Base-by-base conservation (phyloP, 225 moss, liverwort and hornwort species). In the Takakia lepidozioides region DNA sequence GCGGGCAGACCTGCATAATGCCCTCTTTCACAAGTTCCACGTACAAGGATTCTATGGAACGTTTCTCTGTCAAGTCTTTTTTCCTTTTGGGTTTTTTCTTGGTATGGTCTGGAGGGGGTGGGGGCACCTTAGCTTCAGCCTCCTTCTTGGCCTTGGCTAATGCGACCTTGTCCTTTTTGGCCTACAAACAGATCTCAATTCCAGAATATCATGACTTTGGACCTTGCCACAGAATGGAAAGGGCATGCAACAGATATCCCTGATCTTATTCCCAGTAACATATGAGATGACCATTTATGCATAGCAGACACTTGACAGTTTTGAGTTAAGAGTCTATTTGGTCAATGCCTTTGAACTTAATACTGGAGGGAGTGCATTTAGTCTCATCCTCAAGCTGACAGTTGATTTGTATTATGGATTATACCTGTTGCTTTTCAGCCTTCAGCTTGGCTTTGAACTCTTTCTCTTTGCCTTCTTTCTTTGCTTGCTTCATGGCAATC, bases 371-470 rank as follows among this genome's bases (percentile, higher is more conserved):
- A n/a, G n/a, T n/a, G n/a, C n/a, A n/a, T n/a, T n/a, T n/a, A n/a
- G n/a, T n/a, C n/a, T n/a, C n/a, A n/a, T n/a, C n/a, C n/a, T n/a
- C n/a, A n/a, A n/a, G n/a, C n/a, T n/a, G n/a, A n/a, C n/a, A n/a
- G n/a, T n/a, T n/a, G n/a, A n/a, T n/a, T n/a, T n/a, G n/a, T n/a
- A n/a, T n/a, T n/a, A n/a, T n/a, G n/a, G n/a, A n/a, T n/a, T n/a
- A n/a, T n/a, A n/a, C 87, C 25, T 88, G 87, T 51, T 75, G 69
- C 35, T 83, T 83, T 5, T 87, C 91, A 43, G 83, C 78, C 43
- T 98, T 91, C 1, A 85, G 26, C 66, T 80, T 87, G 23, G 81
- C 78, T 42, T 88, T 93, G 16, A 88, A 93, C 51, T 88, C 86
- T 41, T 88, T 93, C 1, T 86, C 83, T 58, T 76, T 87, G 7